A percentile compares a stretch with the other conserved stretches of the same genome.
Conservation (phyloP, 2,329 filamentous ascomycete genomes). For the Pezicula carpinea region DNA sequence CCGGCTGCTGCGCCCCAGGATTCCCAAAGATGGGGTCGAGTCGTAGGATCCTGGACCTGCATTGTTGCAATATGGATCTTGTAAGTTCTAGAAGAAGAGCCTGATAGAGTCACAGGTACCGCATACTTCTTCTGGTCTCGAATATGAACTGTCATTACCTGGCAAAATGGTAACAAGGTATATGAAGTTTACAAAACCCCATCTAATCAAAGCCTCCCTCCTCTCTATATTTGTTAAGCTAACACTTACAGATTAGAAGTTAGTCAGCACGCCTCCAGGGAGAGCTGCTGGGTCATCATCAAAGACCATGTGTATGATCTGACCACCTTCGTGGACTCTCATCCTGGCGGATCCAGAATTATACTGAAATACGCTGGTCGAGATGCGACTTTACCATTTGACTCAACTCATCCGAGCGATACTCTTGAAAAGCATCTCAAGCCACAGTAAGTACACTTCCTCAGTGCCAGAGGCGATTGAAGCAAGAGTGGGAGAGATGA, state of each 20-base stretch:
- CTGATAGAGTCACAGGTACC: background rate
- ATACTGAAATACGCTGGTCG: conserved; percentile 83
- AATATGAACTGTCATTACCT: background rate
- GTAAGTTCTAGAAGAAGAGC: too few relatives aligned
- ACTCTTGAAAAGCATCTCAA: conserved; percentile 20
- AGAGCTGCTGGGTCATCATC: background rate
- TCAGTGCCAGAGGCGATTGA: background rate
- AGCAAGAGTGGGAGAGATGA: too few relatives aligned
- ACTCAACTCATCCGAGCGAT: conserved; percentile 27
- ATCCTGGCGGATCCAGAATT: conserved; percentile 81
- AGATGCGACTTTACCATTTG: conserved; percentile 56
- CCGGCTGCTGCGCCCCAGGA: too few relatives aligned
- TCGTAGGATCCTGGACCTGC: too few relatives aligned
- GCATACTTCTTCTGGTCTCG: background rate
- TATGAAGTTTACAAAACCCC: background rate
- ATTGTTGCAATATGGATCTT: too few relatives aligned
- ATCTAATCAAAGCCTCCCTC: background rate
- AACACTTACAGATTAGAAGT: background rate
- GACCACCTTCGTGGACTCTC: conserved; percentile 79
- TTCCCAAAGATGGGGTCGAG: too few relatives aligned
- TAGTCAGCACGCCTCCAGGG: background rate
- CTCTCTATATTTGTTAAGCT: background rate
- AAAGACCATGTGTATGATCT: conserved; percentile 78
- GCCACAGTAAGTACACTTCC: background rate
- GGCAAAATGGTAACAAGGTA: background rate